Percentiles rank a stretch among this genome's conserved stretches.
phyloP scores from a whole-genome alignment of 495 filamentous ascomycete genomes.

The Aspergillus homomorphus region DNA sequence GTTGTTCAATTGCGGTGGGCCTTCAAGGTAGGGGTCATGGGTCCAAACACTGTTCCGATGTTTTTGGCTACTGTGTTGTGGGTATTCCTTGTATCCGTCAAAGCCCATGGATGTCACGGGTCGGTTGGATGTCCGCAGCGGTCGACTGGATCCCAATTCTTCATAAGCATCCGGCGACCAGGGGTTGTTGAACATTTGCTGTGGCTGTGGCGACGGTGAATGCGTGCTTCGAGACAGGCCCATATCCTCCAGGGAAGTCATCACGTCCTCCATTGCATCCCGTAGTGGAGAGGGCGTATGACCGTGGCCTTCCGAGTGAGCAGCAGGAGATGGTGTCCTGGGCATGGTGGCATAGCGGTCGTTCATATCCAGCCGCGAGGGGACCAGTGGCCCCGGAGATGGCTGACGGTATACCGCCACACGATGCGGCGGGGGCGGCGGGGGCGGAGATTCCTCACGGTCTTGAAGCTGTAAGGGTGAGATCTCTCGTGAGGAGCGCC shows the following conservation, averaged over 20 bases:
- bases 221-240: slow-evolving; percentile 55
- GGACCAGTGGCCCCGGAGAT: slow-evolving; percentile 30
- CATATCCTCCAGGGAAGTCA: slow-evolving; percentile 92
- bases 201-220: slow-evolving; percentile 35
- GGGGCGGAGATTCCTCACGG: slow-evolving; percentile 45
- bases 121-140: slow-evolving; percentile 36
- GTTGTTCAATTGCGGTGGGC: slow-evolving; percentile 69
- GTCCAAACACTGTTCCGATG: slow-evolving; percentile 41
- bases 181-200: slow-evolving; percentile 62
- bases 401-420: slow-evolving; percentile 32
- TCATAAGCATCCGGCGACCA: slow-evolving; percentile 94
- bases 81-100: slow-evolving; percentile 50
- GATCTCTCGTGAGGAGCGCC: slow-evolving; percentile 34
- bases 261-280: slow-evolving; percentile 97
- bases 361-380: slow-evolving; percentile 46
- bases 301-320: slow-evolving; percentile 59
- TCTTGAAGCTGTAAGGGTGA: slow-evolving; percentile 34
- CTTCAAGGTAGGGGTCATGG: slow-evolving; percentile 49
- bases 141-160: slow-evolving; percentile 42
- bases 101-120: slow-evolving; percentile 75
- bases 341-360: slow-evolving; percentile 46
- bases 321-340: slow-evolving; percentile 58
- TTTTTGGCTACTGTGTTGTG: slow-evolving; percentile 27
- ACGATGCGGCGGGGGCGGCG: slow-evolving; percentile 42
- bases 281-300: slow-evolving; percentile 88